Conservation (phyloP, 2,329 filamentous ascomycete genomes). For the Diplocarpon rosae region DNA sequence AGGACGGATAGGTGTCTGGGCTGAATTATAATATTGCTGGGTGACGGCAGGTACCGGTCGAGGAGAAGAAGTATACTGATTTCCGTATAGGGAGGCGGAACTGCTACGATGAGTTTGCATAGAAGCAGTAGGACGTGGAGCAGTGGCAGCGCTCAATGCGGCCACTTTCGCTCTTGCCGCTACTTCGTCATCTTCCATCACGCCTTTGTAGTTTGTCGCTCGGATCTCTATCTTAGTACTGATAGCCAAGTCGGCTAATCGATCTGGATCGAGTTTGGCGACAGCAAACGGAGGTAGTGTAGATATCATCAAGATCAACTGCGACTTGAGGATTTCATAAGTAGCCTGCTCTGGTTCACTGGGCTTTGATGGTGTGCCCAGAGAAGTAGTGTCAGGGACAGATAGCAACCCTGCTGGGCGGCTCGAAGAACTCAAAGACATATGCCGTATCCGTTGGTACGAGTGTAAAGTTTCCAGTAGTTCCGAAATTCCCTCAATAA, state of each 20-base stretch:
- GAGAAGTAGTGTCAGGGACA: constrained; percentile 42
- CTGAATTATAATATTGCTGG: constrained; percentile 19
- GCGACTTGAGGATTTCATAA: constrained; percentile 40
- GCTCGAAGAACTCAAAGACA: constrained; percentile 52
- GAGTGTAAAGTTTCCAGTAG: constrained; percentile 67
- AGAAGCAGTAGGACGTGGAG: constrained; percentile 14
- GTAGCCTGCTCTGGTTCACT: constrained; percentile 43
- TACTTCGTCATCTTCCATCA: constrained; percentile 42
- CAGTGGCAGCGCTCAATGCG: constrained; percentile 14
- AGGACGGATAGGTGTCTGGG: constrained; percentile 24
- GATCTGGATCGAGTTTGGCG: constrained; percentile 44
- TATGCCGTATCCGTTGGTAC: constrained; percentile 68
- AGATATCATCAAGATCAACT: constrained; percentile 39
- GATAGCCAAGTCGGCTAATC: constrained; percentile 41
- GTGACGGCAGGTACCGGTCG: constrained; percentile 11
- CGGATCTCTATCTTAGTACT: constrained; percentile 40
- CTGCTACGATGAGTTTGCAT: constrained; percentile 20
- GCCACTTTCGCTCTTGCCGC: constrained; percentile 21
- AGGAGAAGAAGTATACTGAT: constrained; percentile 25
- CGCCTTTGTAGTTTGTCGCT: constrained; percentile 37
- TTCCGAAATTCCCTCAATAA: constrained; percentile 63
- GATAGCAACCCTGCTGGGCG: constrained; percentile 52
- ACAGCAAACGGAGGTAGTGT: constrained; percentile 45
- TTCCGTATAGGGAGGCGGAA: constrained; percentile 24
- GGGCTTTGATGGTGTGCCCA: constrained; percentile 53